These are phyloP conservation scores for Calocybe gangraenosa DNA, from an alignment of 768 basidiomycete genomes.

Conservation along the genomic window DNA sequence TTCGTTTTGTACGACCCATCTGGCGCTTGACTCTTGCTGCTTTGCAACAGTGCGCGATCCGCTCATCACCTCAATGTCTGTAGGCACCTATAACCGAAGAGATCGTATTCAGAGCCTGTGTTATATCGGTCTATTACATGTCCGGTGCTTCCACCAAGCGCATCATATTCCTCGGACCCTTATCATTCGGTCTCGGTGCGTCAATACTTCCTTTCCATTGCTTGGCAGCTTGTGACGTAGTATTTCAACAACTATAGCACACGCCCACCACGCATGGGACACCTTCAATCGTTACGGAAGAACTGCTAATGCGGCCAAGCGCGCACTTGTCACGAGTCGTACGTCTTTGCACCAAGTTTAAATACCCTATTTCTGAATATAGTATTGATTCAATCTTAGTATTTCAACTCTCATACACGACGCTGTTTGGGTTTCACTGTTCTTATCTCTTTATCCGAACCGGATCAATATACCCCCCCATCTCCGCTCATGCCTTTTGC, in stretches of 20 bases:
- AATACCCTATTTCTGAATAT: not conserved
- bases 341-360: slow-evolving; percentile 18
- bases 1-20: too few species aligned
- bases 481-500: slow-evolving; percentile 85
- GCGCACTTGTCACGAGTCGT: slow-evolving; percentile 57
- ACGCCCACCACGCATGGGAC: slow-evolving; percentile 91
- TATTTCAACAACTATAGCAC: slow-evolving; percentile 52
- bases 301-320: slow-evolving; percentile 56
- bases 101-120: slow-evolving; percentile 83
- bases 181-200: slow-evolving; percentile 87
- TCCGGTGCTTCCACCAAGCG: slow-evolving; percentile 47
- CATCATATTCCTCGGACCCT: slow-evolving; percentile 78
- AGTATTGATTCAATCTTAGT: slow-evolving; percentile 36
- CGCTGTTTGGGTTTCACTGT: slow-evolving; percentile 86
- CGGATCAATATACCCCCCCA: slow-evolving; percentile 73
- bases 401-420: slow-evolving; percentile 89
- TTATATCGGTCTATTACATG: slow-evolving; percentile 70
- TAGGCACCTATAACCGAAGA: slow-evolving; percentile 94
- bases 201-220: not conserved
- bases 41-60: too few species aligned
- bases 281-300: slow-evolving; percentile 72
- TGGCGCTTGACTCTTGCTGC: too few species aligned
- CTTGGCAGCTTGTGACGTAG: not conserved
- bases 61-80: slow-evolving; percentile 19
- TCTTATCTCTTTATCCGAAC: slow-evolving; percentile 86